Evolutionary conservation across 2,329 filamentous ascomycete species (phyloP), one percentile per base, ranked within the genome.

Genomic region (Xylariaceae sp.): DNA sequence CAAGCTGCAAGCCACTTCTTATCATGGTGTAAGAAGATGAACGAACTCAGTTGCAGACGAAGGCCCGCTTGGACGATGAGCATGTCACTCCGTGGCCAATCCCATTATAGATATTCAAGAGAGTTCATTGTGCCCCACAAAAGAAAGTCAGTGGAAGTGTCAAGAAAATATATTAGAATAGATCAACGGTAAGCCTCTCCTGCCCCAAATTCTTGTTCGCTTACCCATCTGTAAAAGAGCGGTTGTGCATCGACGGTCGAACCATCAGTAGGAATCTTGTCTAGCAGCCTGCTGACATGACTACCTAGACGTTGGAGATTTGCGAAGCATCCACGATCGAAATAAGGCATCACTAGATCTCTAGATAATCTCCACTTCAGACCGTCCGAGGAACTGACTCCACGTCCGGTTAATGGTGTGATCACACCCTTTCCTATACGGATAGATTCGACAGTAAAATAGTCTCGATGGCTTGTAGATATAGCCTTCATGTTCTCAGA

Each of bases 91-190:
- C 26, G 26, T 29, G 26, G 26, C 26, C 26, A 29, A 6, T 29
- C 26, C 9, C 26, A 9, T 26, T 26, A 3, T 16, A 12, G 17
- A 12, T 46, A 11, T 3, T 29, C 9, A 31, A 46, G 16, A 5
- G 17, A 46, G 43, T 46, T 17, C 26, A 46, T 21, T 4, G 21
- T 3, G 14, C 28, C 43, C 5, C 43, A 16, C 14, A 46, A 46
- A 4, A 46, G 26, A 17, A 46, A 46, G 3, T 46, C 43, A n/a
- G 43, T 46, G 17, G 43, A 46, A 5, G 43, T 46, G 17, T 46
- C 43, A 12, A 46, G 26, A 28, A 46, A 46, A 11, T 46, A 46
- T 14, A 12, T n/a, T n/a, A n/a, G n/a, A n/a, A n/a, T n/a, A n/a
- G n/a, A n/a, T n/a, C n/a, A n/a, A n/a, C n/a, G n/a, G n/a, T n/a